These are phyloP conservation scores for Claviceps lovelessii DNA, from an alignment of 2,329 filamentous ascomycete species.

Conservation along the genomic window DNA sequence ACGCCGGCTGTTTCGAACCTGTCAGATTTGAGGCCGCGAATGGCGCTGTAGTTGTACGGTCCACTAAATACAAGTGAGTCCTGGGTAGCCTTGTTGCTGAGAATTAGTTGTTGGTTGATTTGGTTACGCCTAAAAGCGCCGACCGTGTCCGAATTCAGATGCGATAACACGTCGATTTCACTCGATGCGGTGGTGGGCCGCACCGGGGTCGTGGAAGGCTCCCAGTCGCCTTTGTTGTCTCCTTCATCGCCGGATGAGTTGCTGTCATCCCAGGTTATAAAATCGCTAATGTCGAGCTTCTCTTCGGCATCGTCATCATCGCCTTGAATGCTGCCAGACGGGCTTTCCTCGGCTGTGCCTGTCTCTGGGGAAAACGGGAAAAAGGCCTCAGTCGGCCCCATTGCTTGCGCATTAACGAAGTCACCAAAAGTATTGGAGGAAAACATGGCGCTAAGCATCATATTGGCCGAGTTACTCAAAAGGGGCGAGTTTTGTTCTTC, in stretches of 20 bases:
- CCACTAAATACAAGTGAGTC: constrained; percentile 49
- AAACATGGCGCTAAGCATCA: constrained; percentile 66
- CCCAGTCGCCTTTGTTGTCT: constrained; percentile 29
- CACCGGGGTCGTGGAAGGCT: constrained; percentile 36
- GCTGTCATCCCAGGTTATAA: constrained; percentile 51
- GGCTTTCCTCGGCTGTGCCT: constrained; percentile 36
- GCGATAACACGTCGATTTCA: constrained; percentile 38
- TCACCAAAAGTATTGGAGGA: constrained; percentile 41
- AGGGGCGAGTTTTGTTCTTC: constrained; percentile 37
- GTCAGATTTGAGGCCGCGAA: constrained; percentile 50
- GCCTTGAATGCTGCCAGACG: constrained; percentile 23
- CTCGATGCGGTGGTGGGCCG: constrained; percentile 34
- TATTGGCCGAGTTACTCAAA: constrained; percentile 52
- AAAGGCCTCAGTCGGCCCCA: constrained; percentile 63
- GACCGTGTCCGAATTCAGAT: constrained; percentile 52
- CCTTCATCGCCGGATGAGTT: constrained; percentile 46
- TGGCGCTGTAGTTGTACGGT: constrained; percentile 44
- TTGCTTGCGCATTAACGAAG: constrained; percentile 47
- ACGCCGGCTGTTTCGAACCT: constrained; percentile 50
- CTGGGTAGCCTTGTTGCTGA: constrained; percentile 45
- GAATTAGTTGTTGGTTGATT: constrained; percentile 45
- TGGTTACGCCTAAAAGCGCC: constrained; percentile 63
- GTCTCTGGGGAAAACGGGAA: constrained; percentile 54
- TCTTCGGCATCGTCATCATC: constrained; percentile 52
- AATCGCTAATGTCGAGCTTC: constrained; percentile 53